Conservation (phyloP, 2,329 filamentous ascomycete genomes). For the Paraphoma sp. region DNA sequence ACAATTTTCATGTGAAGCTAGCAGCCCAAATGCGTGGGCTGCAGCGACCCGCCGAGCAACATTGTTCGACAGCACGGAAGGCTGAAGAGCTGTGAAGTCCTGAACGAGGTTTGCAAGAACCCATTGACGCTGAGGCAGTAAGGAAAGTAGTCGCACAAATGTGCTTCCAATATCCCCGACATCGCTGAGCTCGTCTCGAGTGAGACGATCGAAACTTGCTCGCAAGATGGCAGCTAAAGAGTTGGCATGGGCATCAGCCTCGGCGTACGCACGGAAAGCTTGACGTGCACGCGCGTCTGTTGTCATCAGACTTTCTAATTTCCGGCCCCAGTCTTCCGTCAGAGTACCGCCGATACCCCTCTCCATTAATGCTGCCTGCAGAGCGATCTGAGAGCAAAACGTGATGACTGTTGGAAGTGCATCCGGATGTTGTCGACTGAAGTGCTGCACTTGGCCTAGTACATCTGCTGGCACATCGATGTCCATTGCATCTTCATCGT, state of each 20-base stretch:
- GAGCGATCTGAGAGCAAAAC: constrained; percentile 70
- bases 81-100: constrained; percentile 59
- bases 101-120: constrained; percentile 34
- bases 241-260: constrained; percentile 38
- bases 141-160: constrained; percentile 62
- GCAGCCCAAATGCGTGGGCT: constrained; percentile 75
- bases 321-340: constrained; percentile 84
- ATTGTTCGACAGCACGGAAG: constrained; percentile 74
- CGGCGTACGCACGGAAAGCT: constrained; percentile 61
- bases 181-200: constrained; percentile 47
- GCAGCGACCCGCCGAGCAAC: constrained; percentile 70
- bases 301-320: constrained; percentile 74
- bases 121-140: constrained; percentile 59
- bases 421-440: constrained; percentile 46
- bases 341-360: constrained; percentile 58
- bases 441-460: constrained; percentile 34
- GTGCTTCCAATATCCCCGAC: constrained; percentile 55
- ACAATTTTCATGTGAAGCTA: constrained; percentile 68
- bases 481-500: constrained; percentile 45
- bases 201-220: constrained; percentile 54
- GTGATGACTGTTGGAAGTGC: constrained; percentile 73
- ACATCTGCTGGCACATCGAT: constrained; percentile 33
- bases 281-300: constrained; percentile 71
- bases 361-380: constrained; percentile 61
- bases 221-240: constrained; percentile 52